Percentiles rank a stretch among this genome's conserved stretches.
Evolutionary conservation across 495 filamentous ascomycete genomes (phyloP).

Genomic region (Hypoxylon cercidicola): DNA sequence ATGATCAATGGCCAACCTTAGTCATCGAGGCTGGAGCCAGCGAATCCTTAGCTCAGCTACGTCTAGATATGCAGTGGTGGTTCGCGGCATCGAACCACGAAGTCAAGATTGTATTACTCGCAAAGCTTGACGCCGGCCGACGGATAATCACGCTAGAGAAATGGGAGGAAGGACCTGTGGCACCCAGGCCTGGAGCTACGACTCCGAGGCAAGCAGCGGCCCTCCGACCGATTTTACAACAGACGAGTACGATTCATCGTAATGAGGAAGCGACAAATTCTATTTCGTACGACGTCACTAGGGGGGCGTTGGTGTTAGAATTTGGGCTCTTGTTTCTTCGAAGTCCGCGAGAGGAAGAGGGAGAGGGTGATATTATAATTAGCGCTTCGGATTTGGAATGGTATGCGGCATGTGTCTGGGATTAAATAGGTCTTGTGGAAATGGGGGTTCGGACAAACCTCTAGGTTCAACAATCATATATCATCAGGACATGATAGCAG

Average conservation of each 20-base stretch:
- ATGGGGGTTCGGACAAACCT: background rate
- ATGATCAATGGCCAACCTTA: slow-evolving; percentile 45
- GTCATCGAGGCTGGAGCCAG: slow-evolving; percentile 47
- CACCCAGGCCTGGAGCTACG: background rate
- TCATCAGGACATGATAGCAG: background rate
- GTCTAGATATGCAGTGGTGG: slow-evolving; percentile 46
- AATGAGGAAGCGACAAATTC: slow-evolving; percentile 5
- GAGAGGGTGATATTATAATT: slow-evolving; percentile 16
- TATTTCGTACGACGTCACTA: slow-evolving; percentile 23
- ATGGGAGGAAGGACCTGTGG: slow-evolving; percentile 33
- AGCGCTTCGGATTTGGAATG: background rate
- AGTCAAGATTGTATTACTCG: slow-evolving; percentile 45
- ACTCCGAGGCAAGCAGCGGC: background rate
- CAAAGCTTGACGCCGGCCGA: slow-evolving; percentile 30
- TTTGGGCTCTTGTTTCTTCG: slow-evolving; percentile 30
- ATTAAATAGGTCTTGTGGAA: background rate
- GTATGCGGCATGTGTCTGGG: background rate
- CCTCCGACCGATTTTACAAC: background rate
- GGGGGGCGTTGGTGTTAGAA: slow-evolving; percentile 14
- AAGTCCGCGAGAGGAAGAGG: slow-evolving; percentile 6
- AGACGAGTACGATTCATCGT: background rate
- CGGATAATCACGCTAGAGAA: slow-evolving; percentile 39
- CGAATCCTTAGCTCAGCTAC: slow-evolving; percentile 39
- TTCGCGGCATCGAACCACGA: slow-evolving; percentile 45
- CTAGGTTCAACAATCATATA: background rate